A percentile compares a stretch with the other conserved stretches of the same genome.
Evolutionary conservation across 139 green algal species (phyloP).

Genomic region (Diplosphaera chodatii): DNA sequence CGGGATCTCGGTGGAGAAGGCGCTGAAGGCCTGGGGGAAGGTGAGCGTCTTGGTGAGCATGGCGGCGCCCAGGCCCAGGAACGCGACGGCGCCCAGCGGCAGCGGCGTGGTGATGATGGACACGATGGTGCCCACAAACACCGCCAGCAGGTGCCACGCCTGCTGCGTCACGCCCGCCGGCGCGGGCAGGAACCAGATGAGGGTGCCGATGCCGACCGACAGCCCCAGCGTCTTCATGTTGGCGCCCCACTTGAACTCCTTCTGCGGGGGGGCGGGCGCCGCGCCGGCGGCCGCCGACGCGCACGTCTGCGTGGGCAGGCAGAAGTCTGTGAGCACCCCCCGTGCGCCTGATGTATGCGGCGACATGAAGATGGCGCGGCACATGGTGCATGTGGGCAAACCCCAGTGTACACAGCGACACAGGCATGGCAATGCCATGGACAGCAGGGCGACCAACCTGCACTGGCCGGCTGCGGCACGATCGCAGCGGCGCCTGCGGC

Average conservation of each 20-base stretch:
- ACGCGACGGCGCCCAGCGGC: slow-evolving; percentile 92
- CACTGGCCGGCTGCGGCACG: background rate
- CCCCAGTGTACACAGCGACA: too few relatives aligned
- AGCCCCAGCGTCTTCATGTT: slow-evolving; percentile 84
- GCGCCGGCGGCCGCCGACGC: background rate
- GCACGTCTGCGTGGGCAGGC: background rate
- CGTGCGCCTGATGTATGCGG: background rate
- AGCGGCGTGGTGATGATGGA: slow-evolving; percentile 95
- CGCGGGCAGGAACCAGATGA: slow-evolving; percentile 75
- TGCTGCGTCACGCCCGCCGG: slow-evolving; percentile 60
- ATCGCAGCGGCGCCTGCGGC: background rate
- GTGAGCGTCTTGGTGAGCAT: slow-evolving; percentile 95
- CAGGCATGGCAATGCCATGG: background rate
- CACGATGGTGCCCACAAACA: slow-evolving; percentile 87
- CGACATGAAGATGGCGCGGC: too few relatives aligned
- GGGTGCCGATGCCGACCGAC: slow-evolving; percentile 63
- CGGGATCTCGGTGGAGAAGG: slow-evolving; percentile 94
- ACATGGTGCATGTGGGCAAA: too few relatives aligned
- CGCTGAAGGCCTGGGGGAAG: slow-evolving; percentile 92
- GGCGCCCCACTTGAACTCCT: slow-evolving; percentile 74
- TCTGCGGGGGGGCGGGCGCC: background rate
- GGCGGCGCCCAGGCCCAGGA: slow-evolving; percentile 87
- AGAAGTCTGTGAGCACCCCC: background rate
- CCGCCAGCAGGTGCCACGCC: slow-evolving; percentile 87
- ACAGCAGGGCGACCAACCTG: background rate